Evolutionary conservation across 2,329 filamentous ascomycete species (phyloP), one percentile per base, ranked within the genome.

Genomic region (Arthrobotrys entomopaga): DNA sequence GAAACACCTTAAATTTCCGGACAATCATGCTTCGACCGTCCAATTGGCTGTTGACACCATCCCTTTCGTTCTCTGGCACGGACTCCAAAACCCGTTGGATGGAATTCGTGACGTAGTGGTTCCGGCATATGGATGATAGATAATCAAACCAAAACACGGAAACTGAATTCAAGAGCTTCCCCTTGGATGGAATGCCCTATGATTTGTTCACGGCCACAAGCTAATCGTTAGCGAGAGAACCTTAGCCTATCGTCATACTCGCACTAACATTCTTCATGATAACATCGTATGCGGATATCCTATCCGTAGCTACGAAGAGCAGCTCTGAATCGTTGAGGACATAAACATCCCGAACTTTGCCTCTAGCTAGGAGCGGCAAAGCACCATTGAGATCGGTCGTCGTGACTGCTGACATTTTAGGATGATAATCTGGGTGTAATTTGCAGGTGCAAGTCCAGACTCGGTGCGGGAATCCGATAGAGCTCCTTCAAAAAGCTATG

Each of bases 281-380:
- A 78, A 96, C 92, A 86, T 98, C 94, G 84, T 94, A 98, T 65
- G 95, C 95, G 22, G 92, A 97, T 81, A 97, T 95, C 77, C 95
- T 90, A 83, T 97, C 93, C 13, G 91, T 91, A 22, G 91, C 90
- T 65, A 93, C 88, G 80, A 97, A 94, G 66, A 96, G 89, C 3
- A 96, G 87, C 1, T 87, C 90, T 66, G 86, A 83, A 46, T 87
- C 83, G 80, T 91, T 87, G 63, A 96, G 83, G 75, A 87, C 85
- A 81, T 92, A 96, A 42, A 96, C 86, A 80, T 96, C 91, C 79
- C 92, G 88, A 24, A 96, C 92, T 83, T 96, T 96, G 76, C 88
- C 88, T 43, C 85, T 84, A 6, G 87, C 86, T 53, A 90, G 80
- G 60, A 85, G 80, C 29, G 83, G 83, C 75, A 85, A 78, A n/a